Evolutionary conservation across 805 yeast genomes (phyloP).

Genomic region (Cyberlindnera americana): DNA sequence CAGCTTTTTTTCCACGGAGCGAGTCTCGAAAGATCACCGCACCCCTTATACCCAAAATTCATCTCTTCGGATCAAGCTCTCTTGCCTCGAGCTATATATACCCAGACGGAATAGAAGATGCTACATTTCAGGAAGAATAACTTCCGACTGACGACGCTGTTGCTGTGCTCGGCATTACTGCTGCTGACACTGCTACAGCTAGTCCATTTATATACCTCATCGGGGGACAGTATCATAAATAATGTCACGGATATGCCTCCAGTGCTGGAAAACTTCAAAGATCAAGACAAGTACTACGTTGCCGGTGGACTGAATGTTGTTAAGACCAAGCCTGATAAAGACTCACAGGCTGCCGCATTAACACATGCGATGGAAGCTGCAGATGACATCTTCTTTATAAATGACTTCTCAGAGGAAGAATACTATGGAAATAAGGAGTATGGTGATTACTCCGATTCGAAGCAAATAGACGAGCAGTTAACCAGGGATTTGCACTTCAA

Average conservation of each 20-base stretch:
- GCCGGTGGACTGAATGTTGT: constrained; percentile 11
- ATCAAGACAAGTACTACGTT: constrained; percentile 5
- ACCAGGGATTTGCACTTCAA: constrained; percentile 13
- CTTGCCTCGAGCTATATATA: neutral
- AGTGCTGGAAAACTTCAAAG: neutral
- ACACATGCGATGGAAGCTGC: constrained; percentile 4
- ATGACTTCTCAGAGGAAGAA: constrained; percentile 19
- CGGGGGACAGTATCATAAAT: neutral
- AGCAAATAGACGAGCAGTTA: constrained; percentile 14
- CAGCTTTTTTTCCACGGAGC: no score
- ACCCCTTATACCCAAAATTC: no score
- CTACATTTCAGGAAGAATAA: neutral
- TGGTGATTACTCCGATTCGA: constrained; percentile 10
- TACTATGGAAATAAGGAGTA: constrained; percentile 19
- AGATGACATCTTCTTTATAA: constrained; percentile 12
- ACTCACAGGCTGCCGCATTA: constrained; percentile 7
- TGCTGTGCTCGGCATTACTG: constrained; percentile 8
- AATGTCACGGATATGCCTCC: neutral
- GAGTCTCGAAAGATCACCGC: no score
- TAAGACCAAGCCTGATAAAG: constrained; percentile 14
- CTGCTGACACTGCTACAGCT: constrained; percentile 12
- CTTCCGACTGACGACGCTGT: constrained; percentile 1
- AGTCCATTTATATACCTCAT: constrained; percentile 4
- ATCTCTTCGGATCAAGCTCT: no score
- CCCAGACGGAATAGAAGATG: neutral